These are phyloP conservation scores for Serpula lacrymans DNA, from an alignment of 768 basidiomycete genomes.

Conservation along the genomic window DNA sequence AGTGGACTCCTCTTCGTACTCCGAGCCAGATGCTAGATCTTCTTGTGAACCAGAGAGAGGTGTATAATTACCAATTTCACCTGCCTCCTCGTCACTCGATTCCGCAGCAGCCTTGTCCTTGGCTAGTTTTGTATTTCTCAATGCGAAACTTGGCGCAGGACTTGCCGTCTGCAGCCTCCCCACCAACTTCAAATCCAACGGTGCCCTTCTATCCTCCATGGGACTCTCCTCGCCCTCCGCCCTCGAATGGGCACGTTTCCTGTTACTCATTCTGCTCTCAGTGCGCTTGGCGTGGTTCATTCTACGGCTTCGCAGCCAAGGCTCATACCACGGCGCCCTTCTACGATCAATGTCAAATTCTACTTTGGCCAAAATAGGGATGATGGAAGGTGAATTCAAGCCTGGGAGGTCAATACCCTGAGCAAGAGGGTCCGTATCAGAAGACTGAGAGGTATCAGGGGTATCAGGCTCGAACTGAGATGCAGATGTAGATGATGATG, in stretches of 20 bases:
- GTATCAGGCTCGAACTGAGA: conserved; percentile 45
- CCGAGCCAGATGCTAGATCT: conserved; percentile 20
- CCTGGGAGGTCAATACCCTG: conserved; percentile 65
- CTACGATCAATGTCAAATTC: conserved; percentile 90
- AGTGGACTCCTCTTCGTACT: conserved; percentile 35
- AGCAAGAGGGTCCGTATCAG: conserved; percentile 34
- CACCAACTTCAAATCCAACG: conserved; percentile 49
- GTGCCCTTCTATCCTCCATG: conserved; percentile 32
- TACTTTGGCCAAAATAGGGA: conserved; percentile 88
- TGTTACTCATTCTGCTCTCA: conserved; percentile 36
- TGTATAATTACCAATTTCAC: conserved; percentile 18
- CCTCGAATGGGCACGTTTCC: conserved; percentile 19
- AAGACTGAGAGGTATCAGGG: conserved; percentile 47
- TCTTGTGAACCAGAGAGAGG: conserved; percentile 25
- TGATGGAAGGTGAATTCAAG: conserved; percentile 56
- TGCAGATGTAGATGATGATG: conserved; percentile 44
- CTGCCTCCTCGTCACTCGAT: conserved; percentile 25
- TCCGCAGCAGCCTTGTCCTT: conserved; percentile 32
- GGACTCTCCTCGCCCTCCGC: conserved; percentile 17
- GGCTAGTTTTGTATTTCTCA: conserved; percentile 18
- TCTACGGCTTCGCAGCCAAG: conserved; percentile 69
- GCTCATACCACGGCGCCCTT: conserved; percentile 82
- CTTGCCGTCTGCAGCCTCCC: conserved; percentile 44
- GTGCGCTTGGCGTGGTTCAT: conserved; percentile 58
- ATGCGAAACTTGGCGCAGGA: conserved; percentile 25